Base-by-base conservation (phyloP, 352 stramenopile species). In the Globisporangium cederbergense region DNA sequence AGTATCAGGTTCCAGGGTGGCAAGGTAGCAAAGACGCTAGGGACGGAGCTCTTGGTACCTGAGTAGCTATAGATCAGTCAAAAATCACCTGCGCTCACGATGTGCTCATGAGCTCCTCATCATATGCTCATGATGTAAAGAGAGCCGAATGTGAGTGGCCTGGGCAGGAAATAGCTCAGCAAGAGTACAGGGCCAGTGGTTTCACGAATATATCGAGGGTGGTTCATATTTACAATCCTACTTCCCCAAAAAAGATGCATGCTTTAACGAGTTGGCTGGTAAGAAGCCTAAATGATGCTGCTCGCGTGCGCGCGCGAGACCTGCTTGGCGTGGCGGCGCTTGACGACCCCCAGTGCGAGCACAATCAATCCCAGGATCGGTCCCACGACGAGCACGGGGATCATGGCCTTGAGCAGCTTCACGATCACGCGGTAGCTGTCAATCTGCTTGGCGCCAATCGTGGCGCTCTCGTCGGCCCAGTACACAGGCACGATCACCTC, bases 401-500 rank as follows among this genome's bases (percentile, higher is more conserved):
- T 46, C 53, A 90, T 77, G 53, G 78, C 77, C 34, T 67, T 73
- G 34, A 86, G 62, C 22, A 91, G 53, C 22, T 47, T 62, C 11
- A 75, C 64, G 28, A 84, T 78, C 51, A 56, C 74, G 62, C 88
- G 84, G 73, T 83, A 89, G 60, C 61, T 79, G 62, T 77, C 64
- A 38, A 86, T 61, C 30, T 75, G 62, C 22, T 57, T 73, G 22
- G 71, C 58, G 51, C 69, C 74, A 55, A 88, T 77, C 36, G 71
- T 75, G 10, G 72, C 74, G 40, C 62, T 68, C 62, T 92, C 83
- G 45, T 86, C 62, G 25, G 75, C 79, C 68, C 80, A 82, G 68
- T 91, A 93, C 30, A 72, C 70, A 2, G 81, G 81, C 58, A 81
- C 65, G 49, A 91, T 77, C 51, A 91, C 70, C 51, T 93, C 79